Evolutionary conservation across 73 alveolate genomes (phyloP).

Genomic region (Halteria grandinella): DNA sequence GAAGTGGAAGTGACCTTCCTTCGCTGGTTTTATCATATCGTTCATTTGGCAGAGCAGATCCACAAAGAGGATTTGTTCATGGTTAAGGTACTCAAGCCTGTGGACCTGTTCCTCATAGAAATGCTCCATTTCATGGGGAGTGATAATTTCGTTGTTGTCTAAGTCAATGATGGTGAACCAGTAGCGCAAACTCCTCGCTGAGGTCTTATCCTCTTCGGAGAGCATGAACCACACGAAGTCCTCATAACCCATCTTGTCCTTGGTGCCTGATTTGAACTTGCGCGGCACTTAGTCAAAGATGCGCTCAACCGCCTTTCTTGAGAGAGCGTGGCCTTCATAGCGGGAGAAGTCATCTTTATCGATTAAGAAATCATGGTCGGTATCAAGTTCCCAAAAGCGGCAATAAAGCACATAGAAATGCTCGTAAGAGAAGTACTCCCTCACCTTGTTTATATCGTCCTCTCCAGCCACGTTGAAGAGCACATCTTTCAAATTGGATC

Average conservation of each 20-base stretch:
- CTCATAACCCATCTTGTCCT: slow-evolving; percentile 98
- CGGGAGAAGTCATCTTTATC: slow-evolving; percentile 97
- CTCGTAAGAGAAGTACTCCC: slow-evolving; percentile 98
- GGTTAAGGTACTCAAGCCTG: slow-evolving; percentile 93
- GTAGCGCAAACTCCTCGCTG: slow-evolving; percentile 90
- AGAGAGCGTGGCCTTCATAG: slow-evolving; percentile 96
- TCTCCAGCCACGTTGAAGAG: slow-evolving; percentile 81
- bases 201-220: slow-evolving; percentile 98
- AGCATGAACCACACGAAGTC: slow-evolving; percentile 97
- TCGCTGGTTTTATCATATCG: slow-evolving; percentile 88
- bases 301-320: slow-evolving; percentile 97
- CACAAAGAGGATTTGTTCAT: slow-evolving; percentile 93
- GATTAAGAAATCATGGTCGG: slow-evolving; percentile 98
- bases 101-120: slow-evolving; percentile 96
- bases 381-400: slow-evolving; percentile 98
- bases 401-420: slow-evolving; percentile 99
- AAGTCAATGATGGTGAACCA: slow-evolving; percentile 98
- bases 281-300: slow-evolving; percentile 98
- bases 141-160: slow-evolving; percentile 93
- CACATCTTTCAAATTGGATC: slow-evolving; percentile 87
- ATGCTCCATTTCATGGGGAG: slow-evolving; percentile 96
- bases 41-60: slow-evolving; percentile 95
- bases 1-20: slow-evolving; percentile 89
- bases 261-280: slow-evolving; percentile 89
- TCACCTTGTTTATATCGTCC: slow-evolving; percentile 91